Percentiles rank a stretch among this genome's conserved stretches.
Conservation (phyloP, 2,329 filamentous ascomycete genomes). For the Colletotrichum cuscutae region DNA sequence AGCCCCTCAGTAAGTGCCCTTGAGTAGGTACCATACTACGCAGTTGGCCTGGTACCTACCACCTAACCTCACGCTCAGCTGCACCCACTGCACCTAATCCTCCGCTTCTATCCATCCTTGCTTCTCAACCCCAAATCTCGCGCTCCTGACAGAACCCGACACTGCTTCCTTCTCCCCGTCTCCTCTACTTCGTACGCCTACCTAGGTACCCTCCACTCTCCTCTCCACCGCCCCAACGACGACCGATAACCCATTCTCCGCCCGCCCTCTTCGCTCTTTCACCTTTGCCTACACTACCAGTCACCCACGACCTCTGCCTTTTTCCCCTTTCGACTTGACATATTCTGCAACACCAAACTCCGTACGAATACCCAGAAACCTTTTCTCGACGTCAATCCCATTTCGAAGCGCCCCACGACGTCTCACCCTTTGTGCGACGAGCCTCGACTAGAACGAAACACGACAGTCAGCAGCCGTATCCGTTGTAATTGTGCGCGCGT, state of each 20-base stretch:
- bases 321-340: background rate
- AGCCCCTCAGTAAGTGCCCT: too few relatives aligned
- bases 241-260: background rate
- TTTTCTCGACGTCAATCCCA: background rate
- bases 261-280: background rate
- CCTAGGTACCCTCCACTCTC: background rate
- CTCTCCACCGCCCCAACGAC: background rate
- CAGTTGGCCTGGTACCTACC: background rate
- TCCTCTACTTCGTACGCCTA: background rate
- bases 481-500: background rate
- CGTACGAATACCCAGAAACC: background rate
- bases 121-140: background rate
- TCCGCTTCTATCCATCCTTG: background rate
- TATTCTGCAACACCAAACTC: background rate
- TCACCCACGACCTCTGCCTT: background rate
- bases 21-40: background rate
- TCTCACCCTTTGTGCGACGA: background rate
- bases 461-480: conserved; percentile 1
- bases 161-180: background rate
- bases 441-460: conserved; percentile 1
- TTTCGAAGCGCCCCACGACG: background rate
- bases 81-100: background rate
- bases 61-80: too few relatives aligned
- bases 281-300: background rate
- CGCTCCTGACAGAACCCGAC: background rate